These are phyloP conservation scores for Scenedesmus sp. DNA, from an alignment of 163 green algal genomes.

Conservation along the genomic window DNA sequence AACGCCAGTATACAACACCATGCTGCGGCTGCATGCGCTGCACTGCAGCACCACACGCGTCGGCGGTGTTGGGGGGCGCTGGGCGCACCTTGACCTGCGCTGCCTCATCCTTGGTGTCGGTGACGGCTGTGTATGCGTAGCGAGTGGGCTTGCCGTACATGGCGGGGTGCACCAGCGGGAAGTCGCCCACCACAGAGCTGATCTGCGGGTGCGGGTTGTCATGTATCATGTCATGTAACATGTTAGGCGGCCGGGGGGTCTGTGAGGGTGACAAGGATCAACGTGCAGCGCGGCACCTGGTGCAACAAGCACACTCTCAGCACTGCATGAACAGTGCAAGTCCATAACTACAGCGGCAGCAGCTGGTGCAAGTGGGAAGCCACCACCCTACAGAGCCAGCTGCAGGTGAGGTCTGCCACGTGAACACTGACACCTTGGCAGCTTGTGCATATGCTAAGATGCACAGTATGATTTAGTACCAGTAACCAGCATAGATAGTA, in stretches of 20 bases:
- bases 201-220: constrained; percentile 35
- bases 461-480: background rate
- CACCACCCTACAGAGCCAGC: background rate
- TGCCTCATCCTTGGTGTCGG: constrained; percentile 41
- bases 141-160: constrained; percentile 37
- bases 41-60: too few relatives aligned
- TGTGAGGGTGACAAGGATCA: background rate
- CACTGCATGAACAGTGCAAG: too few relatives aligned
- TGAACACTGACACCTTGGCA: too few relatives aligned
- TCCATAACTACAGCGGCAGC: background rate
- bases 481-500: too few relatives aligned
- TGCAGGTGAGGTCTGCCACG: too few relatives aligned
- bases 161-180: constrained; percentile 52
- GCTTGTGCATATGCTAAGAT: too few relatives aligned
- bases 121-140: constrained; percentile 67
- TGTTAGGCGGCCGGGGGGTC: background rate
- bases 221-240: background rate
- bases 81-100: constrained; percentile 41
- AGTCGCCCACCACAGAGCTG: constrained; percentile 46
- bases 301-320: too few relatives aligned
- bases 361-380: background rate
- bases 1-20: too few relatives aligned
- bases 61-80: too few relatives aligned
- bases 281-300: background rate
- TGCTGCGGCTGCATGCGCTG: too few relatives aligned